phyloP scores from a whole-genome alignment of 2,329 filamentous ascomycete species.

The Fusarium lyarnte region DNA sequence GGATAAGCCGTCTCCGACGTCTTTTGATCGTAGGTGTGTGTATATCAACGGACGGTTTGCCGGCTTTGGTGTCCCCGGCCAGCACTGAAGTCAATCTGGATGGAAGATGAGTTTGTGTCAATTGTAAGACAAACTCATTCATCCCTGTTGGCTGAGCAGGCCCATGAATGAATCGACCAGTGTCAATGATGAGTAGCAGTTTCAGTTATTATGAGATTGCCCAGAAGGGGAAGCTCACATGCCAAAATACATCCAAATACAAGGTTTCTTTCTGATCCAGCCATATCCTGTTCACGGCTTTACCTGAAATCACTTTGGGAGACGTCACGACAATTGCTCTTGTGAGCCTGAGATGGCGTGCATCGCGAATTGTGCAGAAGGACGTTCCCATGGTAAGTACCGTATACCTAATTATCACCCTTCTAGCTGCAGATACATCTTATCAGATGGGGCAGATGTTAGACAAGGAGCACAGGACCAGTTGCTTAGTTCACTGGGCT shows the following conservation, averaged over 20 bases:
- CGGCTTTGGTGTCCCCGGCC: slow-evolving; percentile 14
- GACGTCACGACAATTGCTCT: slow-evolving; percentile 3
- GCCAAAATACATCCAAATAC: background rate
- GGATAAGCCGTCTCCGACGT: slow-evolving; percentile 22
- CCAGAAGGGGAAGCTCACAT: slow-evolving; percentile 11
- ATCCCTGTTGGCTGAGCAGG: slow-evolving; percentile 16
- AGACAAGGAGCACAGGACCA: background rate
- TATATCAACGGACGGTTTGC: slow-evolving; percentile 17
- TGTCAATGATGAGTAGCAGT: background rate
- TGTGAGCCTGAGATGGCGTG: slow-evolving; percentile 10
- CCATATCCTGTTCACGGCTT: background rate
- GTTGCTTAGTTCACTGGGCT: slow-evolving; percentile 6
- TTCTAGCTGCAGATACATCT: slow-evolving; percentile 11
- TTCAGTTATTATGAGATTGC: slow-evolving; percentile 1
- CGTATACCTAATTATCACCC: background rate
- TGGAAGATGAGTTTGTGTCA: slow-evolving; percentile 29
- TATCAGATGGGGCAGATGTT: slow-evolving; percentile 22
- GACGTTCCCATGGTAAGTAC: background rate
- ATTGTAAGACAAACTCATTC: slow-evolving; percentile 20
- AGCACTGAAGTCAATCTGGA: slow-evolving; percentile 23
- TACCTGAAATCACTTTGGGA: background rate
- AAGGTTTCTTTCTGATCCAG: background rate
- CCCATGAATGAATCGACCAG: slow-evolving; percentile 3
- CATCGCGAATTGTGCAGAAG: background rate
- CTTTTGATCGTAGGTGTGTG: slow-evolving; percentile 33